Percentiles rank a stretch among this genome's conserved stretches.
These are phyloP conservation scores for Microsporum audouinii DNA, from an alignment of 2,329 filamentous ascomycete species.

Conservation along the genomic window DNA sequence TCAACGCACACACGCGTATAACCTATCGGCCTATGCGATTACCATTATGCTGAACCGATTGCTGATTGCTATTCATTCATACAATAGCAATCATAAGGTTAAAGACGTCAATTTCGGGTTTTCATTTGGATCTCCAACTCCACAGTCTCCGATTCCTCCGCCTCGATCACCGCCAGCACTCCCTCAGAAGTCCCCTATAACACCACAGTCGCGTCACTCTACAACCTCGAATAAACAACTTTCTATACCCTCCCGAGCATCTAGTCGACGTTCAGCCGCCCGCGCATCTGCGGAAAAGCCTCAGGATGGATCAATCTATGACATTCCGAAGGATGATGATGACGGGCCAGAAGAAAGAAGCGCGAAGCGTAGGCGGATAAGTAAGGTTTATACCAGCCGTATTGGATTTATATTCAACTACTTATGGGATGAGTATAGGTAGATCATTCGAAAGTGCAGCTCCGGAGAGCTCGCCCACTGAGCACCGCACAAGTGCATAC, in stretches of 20 bases:
- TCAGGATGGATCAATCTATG: slow-evolving; percentile 22
- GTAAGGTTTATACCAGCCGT: slow-evolving; percentile 7
- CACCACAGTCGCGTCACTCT: slow-evolving; percentile 5
- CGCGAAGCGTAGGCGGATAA: slow-evolving; percentile 13
- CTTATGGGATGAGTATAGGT: background rate
- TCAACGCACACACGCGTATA: slow-evolving; percentile 12
- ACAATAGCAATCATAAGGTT: slow-evolving; percentile 35
- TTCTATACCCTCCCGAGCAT: slow-evolving; percentile 12
- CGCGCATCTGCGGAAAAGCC: slow-evolving; percentile 21
- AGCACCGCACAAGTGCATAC: background rate
- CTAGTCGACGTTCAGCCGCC: slow-evolving; percentile 15
- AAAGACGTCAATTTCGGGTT: slow-evolving; percentile 42
- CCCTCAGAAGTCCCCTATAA: background rate
- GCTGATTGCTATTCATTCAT: slow-evolving; percentile 8
- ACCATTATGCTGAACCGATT: slow-evolving; percentile 15
- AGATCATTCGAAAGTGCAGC: background rate
- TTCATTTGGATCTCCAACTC: slow-evolving; percentile 31
- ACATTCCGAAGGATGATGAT: slow-evolving; percentile 27
- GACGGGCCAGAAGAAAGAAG: slow-evolving; percentile 14
- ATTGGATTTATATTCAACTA: background rate
- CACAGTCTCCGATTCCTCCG: slow-evolving; percentile 14
- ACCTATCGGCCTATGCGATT: slow-evolving; percentile 12
- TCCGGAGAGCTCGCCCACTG: background rate
- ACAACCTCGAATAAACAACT: slow-evolving; percentile 12
- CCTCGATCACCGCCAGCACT: slow-evolving; percentile 9